These are phyloP conservation scores for Nosema muscidifuracis DNA, from an alignment of 371 early-diverging fungal genomes.

Conservation along the genomic window DNA sequence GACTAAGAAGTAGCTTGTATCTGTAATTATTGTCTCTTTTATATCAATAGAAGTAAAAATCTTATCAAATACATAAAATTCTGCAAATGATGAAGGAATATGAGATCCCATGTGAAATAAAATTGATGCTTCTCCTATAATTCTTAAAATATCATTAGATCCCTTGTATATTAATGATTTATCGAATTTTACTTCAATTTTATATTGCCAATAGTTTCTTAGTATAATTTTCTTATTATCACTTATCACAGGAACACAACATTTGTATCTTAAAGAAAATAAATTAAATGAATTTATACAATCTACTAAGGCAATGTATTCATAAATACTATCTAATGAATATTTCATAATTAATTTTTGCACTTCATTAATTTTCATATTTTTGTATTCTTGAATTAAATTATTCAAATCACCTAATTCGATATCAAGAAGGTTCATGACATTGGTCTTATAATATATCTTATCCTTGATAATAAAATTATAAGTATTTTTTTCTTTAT, in stretches of 20 bases:
- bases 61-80: background rate
- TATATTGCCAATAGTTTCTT: background rate
- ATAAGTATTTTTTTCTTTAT: background rate
- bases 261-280: background rate
- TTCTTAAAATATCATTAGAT: background rate
- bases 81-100: background rate
- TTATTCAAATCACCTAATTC: background rate
- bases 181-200: background rate
- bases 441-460: background rate
- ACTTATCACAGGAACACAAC: background rate
- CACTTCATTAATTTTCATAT: background rate
- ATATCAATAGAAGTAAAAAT: background rate
- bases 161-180: background rate
- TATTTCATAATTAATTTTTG: background rate
- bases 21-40: background rate
- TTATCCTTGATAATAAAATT: background rate
- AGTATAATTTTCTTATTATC: background rate
- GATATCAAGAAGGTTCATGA: background rate
- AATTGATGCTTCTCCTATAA: slow-evolving; percentile 2
- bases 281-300: background rate
- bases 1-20: background rate
- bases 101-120: background rate
- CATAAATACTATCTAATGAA: background rate
- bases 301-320: background rate
- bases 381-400: slow-evolving; percentile 1